Evolutionary conservation across 2,329 filamentous ascomycete genomes (phyloP).

Genomic region (Stagonosporopsis tanaceti): DNA sequence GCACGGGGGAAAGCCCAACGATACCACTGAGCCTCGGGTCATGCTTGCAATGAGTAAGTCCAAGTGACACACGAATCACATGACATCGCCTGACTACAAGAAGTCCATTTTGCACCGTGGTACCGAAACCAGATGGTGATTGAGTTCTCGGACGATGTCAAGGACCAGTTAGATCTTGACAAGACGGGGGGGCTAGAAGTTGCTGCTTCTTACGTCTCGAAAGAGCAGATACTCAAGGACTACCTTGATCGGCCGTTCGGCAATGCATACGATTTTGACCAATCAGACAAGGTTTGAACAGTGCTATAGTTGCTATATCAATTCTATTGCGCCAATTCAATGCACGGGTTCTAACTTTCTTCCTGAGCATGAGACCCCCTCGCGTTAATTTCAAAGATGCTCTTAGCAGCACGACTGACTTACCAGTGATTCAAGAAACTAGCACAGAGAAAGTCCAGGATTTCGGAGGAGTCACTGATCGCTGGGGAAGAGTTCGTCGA

Average conservation of each 20-base stretch:
- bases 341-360: too few species aligned
- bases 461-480: too few species aligned
- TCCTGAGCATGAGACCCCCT: too few species aligned
- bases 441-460: too few species aligned
- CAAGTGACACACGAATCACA: too few species aligned
- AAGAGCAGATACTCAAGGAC: background rate
- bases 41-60: conserved; percentile 54
- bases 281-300: background rate
- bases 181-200: conserved; percentile 5
- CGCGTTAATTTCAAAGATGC: too few species aligned
- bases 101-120: conserved; percentile 64
- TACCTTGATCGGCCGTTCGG: background rate
- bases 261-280: background rate
- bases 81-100: conserved; percentile 4
- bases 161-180: conserved; percentile 53
- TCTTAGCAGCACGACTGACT: too few species aligned
- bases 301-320: too few species aligned
- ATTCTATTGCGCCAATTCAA: too few species aligned
- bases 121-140: conserved; percentile 67
- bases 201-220: background rate
- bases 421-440: too few species aligned
- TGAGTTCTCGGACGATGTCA: conserved; percentile 61
- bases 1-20: conserved; percentile 62
- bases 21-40: conserved; percentile 52
- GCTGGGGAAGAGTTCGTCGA: background rate